phyloP scores from a whole-genome alignment of 164 flowering plant genomes.

The Hamamelis virginiana region DNA sequence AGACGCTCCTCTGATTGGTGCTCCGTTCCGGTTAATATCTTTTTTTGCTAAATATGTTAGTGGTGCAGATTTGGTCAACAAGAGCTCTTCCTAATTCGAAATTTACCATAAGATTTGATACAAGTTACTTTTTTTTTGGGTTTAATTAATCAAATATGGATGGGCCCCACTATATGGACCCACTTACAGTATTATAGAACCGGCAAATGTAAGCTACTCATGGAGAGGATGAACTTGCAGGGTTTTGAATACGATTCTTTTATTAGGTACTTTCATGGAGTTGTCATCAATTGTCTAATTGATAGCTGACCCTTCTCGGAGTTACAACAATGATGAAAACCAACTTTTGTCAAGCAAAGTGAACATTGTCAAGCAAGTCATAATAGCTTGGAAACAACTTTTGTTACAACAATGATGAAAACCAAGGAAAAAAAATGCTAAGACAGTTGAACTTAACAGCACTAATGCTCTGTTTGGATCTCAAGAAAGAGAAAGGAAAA shows the following conservation, averaged over 20 bases:
- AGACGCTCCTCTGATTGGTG: constrained; percentile 90
- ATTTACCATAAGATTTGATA: not conserved
- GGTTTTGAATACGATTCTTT: too few species aligned
- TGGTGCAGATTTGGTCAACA: constrained; percentile 86
- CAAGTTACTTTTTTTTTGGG: too few species aligned
- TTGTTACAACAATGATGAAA: constrained; percentile 2
- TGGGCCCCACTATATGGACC: not conserved
- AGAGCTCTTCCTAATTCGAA: constrained; percentile 20
- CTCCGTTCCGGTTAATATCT: constrained; percentile 85
- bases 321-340: too few species aligned
- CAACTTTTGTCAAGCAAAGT: too few species aligned
- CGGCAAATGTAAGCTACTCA: too few species aligned
- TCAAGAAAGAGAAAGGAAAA: too few species aligned
- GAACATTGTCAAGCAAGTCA: not conserved
- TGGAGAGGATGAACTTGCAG: too few species aligned
- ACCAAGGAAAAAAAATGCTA: not conserved
- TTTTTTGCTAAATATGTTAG: constrained; percentile 85
- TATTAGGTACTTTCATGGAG: too few species aligned
- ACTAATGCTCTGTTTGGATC: too few species aligned
- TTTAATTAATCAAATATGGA: not conserved
- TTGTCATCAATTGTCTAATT: too few species aligned
- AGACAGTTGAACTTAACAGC: not conserved
- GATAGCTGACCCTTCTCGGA: too few species aligned
- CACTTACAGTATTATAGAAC: too few species aligned
- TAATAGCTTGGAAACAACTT: not conserved